Conservation (phyloP, 2,329 filamentous ascomycete species). For the Onygenales sp. region DNA sequence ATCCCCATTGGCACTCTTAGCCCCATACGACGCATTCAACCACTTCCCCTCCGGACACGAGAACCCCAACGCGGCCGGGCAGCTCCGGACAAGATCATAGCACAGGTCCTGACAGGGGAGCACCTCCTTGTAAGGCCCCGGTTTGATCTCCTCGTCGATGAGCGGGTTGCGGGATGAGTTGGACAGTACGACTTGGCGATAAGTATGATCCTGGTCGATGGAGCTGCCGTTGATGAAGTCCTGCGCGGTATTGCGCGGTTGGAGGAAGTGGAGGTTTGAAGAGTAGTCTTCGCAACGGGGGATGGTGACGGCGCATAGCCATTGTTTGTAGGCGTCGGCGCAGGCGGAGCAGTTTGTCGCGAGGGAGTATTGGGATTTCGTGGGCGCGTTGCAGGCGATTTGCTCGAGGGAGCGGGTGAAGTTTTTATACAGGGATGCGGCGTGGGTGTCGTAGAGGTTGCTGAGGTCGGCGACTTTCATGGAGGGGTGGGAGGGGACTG, state of each 20-base stretch:
- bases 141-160: slow-evolving; percentile 63
- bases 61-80: slow-evolving; percentile 68
- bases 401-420: slow-evolving; percentile 78
- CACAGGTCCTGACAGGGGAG: slow-evolving; percentile 83
- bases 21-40: slow-evolving; percentile 44
- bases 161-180: slow-evolving; percentile 57
- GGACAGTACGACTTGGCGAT: slow-evolving; percentile 29
- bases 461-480: slow-evolving; percentile 54
- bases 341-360: slow-evolving; percentile 69
- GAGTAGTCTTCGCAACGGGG: slow-evolving; percentile 84
- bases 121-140: slow-evolving; percentile 90
- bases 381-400: slow-evolving; percentile 69
- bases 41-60: slow-evolving; percentile 54
- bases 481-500: slow-evolving; percentile 73
- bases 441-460: slow-evolving; percentile 68
- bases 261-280: slow-evolving; percentile 46
- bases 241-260: slow-evolving; percentile 62
- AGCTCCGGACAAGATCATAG: slow-evolving; percentile 74
- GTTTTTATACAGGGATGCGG: slow-evolving; percentile 58
- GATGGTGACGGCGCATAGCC: slow-evolving; percentile 89
- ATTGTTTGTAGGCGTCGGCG: slow-evolving; percentile 72
- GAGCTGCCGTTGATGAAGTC: slow-evolving; percentile 56
- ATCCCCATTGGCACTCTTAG: slow-evolving; percentile 24
- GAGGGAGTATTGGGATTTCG: slow-evolving; percentile 70
- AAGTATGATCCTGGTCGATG: slow-evolving; percentile 24